These are phyloP conservation scores for Diophrys sp. DNA, from an alignment of 73 alveolate genomes.

Conservation along the genomic window DNA sequence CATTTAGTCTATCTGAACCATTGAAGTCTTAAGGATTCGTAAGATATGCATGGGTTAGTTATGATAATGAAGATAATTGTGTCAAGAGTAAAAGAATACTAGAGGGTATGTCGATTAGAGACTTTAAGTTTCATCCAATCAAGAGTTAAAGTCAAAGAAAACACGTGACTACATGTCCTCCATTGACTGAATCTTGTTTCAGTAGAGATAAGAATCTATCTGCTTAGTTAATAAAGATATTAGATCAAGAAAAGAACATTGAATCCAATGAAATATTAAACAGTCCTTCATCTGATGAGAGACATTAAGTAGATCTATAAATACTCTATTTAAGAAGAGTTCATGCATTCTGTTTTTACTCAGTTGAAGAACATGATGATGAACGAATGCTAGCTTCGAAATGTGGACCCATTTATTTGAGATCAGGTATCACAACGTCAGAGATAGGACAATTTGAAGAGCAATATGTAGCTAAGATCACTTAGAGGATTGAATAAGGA, in stretches of 20 bases:
- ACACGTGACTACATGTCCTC: slow-evolving; percentile 74
- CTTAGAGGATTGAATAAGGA: slow-evolving; percentile 43
- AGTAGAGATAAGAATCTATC: slow-evolving; percentile 70
- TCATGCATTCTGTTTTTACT: slow-evolving; percentile 90
- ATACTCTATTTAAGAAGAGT: slow-evolving; percentile 85
- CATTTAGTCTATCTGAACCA: slow-evolving; percentile 89
- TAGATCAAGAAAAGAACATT: slow-evolving; percentile 68
- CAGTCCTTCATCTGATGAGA: slow-evolving; percentile 31
- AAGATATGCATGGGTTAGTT: slow-evolving; percentile 90
- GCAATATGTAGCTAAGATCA: slow-evolving; percentile 45
- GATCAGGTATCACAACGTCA: slow-evolving; percentile 52
- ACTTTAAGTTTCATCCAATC: slow-evolving; percentile 65
- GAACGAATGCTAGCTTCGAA: slow-evolving; percentile 87
- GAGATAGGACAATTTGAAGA: slow-evolving; percentile 48
- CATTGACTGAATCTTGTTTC: slow-evolving; percentile 62
- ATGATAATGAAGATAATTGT: slow-evolving; percentile 81
- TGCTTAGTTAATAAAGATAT: slow-evolving; percentile 61
- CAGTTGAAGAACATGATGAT: slow-evolving; percentile 87
- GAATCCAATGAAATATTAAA: slow-evolving; percentile 3
- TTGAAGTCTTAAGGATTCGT: slow-evolving; percentile 75
- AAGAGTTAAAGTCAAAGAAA: slow-evolving; percentile 50
- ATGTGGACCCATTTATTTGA: slow-evolving; percentile 85
- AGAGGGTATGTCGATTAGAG: slow-evolving; percentile 47
- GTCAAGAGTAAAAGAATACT: slow-evolving; percentile 49
- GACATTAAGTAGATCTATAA: slow-evolving; percentile 65